Evolutionary conservation across 768 basidiomycete species (phyloP).

Genomic region (Cystofilobasidium capitatum): DNA sequence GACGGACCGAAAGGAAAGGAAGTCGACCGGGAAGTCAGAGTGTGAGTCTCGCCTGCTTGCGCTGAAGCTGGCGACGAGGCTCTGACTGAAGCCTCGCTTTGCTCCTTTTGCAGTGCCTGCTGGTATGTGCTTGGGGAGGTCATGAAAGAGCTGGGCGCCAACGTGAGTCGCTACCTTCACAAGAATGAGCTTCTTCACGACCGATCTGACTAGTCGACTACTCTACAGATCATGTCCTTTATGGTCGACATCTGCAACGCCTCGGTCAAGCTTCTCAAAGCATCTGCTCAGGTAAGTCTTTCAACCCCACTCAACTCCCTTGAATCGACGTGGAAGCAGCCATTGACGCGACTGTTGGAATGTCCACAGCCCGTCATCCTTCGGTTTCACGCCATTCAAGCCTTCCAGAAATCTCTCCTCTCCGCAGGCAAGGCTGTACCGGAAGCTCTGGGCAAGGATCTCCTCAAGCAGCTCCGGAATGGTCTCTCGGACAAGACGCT

Average conservation of each 20-base stretch:
- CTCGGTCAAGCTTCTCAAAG: conserved; percentile 55
- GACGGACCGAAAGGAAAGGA: conserved; percentile 56
- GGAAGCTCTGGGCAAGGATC: conserved; percentile 66
- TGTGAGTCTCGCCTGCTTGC: conserved; percentile 45
- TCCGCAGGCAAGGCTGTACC: conserved; percentile 75
- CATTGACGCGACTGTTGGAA: too few relatives aligned
- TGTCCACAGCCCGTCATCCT: conserved; percentile 68
- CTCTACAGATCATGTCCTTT: conserved; percentile 78
- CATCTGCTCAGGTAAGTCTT: conserved; percentile 57
- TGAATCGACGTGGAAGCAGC: too few relatives aligned
- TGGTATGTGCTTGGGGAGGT: conserved; percentile 81
- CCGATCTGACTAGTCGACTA: not conserved
- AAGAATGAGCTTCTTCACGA: too few relatives aligned
- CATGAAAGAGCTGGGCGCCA: conserved; percentile 71
- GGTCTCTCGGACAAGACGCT: conserved; percentile 71
- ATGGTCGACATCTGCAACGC: conserved; percentile 70
- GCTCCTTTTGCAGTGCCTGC: conserved; percentile 52
- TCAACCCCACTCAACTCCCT: not conserved
- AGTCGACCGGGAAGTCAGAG: conserved; percentile 42
- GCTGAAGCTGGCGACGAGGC: not conserved
- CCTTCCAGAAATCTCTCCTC: conserved; percentile 67
- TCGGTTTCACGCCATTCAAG: conserved; percentile 65
- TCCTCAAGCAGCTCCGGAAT: conserved; percentile 69
- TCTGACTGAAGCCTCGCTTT: not conserved
- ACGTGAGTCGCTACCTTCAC: conserved; percentile 49